A percentile compares a stretch with the other conserved stretches of the same genome.
phyloP scores from a whole-genome alignment of 495 filamentous ascomycete genomes.

The Cryomyces minteri region DNA sequence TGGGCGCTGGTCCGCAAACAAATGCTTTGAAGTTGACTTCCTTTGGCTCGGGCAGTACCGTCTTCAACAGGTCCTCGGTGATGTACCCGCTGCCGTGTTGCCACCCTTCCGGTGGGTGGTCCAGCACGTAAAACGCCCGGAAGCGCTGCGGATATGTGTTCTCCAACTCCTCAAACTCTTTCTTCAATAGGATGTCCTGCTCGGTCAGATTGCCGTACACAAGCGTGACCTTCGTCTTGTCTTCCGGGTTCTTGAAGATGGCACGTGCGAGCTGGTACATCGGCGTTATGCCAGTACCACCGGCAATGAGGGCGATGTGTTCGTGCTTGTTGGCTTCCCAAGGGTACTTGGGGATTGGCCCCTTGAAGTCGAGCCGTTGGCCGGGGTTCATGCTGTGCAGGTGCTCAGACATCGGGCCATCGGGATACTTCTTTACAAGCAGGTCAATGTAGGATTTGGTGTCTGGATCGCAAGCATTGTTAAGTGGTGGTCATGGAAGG shows the following conservation, averaged over 20 bases:
- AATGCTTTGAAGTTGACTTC: conserved; percentile 91
- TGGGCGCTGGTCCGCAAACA: conserved; percentile 69
- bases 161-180: conserved; percentile 64
- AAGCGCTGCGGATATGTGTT: conserved; percentile 89
- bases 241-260: conserved; percentile 90
- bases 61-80: conserved; percentile 80
- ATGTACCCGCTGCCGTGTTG: conserved; percentile 56
- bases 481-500: background rate
- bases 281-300: conserved; percentile 90
- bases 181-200: conserved; percentile 76
- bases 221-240: conserved; percentile 90
- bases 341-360: conserved; percentile 83
- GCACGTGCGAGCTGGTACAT: conserved; percentile 72
- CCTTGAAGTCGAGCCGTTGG: conserved; percentile 76
- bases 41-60: conserved; percentile 68
- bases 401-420: conserved; percentile 80
- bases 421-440: conserved; percentile 75
- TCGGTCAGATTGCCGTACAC: conserved; percentile 77
- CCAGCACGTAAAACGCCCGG: conserved; percentile 74
- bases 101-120: conserved; percentile 74
- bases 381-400: conserved; percentile 65
- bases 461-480: conserved; percentile 22
- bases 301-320: conserved; percentile 81
- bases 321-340: conserved; percentile 89
- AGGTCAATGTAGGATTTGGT: conserved; percentile 68